These are phyloP conservation scores for Cryptococcus hybrid DNA, from an alignment of 1,284 basidiomycete genomes.

Conservation along the genomic window DNA sequence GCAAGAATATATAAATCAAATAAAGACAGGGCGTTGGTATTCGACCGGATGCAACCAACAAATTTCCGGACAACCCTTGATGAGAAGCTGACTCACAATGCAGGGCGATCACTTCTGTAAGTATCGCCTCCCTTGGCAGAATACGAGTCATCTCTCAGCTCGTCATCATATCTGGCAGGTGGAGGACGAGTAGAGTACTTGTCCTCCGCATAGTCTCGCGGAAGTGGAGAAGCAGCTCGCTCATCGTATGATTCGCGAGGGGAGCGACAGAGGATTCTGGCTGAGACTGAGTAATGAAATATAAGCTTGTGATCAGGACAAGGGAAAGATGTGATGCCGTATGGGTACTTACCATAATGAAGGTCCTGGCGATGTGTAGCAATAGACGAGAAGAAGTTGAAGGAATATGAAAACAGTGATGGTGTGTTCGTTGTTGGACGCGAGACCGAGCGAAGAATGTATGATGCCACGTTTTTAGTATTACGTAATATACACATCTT, in stretches of 20 bases:
- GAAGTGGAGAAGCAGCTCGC: not conserved
- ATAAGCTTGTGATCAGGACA: too few relatives aligned
- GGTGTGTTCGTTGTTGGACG: too few relatives aligned
- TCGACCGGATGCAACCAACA: constrained; percentile 92
- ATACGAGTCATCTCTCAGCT: not conserved
- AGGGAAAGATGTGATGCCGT: too few relatives aligned
- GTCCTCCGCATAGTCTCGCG: not conserved
- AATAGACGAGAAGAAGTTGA: too few relatives aligned
- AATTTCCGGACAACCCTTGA: not conserved
- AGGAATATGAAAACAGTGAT: too few relatives aligned
- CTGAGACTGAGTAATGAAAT: too few relatives aligned
- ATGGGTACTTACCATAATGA: too few relatives aligned
- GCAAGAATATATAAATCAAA: too few relatives aligned
- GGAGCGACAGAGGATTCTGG: not conserved
- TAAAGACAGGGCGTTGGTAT: constrained; percentile 94
- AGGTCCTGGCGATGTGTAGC: too few relatives aligned
- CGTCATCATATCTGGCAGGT: not conserved
- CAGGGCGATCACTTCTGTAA: not conserved
- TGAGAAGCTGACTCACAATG: not conserved
- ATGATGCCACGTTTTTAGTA: too few relatives aligned
- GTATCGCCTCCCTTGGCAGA: not conserved
- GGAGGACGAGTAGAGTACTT: not conserved
- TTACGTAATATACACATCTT: too few relatives aligned
- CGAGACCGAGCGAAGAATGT: too few relatives aligned
- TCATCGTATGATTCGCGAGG: not conserved